These are phyloP conservation scores for Inga leiocalycina DNA, from an alignment of 306 rosid species.

Conservation along the genomic window DNA sequence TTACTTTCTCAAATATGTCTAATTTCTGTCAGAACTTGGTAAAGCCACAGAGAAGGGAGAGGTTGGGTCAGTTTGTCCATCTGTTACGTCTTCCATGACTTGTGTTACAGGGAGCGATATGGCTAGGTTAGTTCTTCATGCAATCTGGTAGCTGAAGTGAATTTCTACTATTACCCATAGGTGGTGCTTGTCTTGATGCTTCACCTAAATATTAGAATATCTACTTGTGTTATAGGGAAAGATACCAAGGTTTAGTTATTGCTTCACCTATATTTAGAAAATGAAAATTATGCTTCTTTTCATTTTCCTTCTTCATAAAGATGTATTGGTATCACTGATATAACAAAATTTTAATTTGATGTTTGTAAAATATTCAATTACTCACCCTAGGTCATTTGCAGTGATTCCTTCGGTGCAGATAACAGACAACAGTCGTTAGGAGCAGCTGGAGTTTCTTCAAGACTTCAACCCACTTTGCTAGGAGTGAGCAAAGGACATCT, in stretches of 20 bases:
- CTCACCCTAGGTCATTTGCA: slow-evolving; percentile 45
- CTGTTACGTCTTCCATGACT: slow-evolving; percentile 38
- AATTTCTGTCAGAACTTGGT: slow-evolving; percentile 55
- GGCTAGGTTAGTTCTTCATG: slow-evolving; percentile 44
- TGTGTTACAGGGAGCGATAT: slow-evolving; percentile 31
- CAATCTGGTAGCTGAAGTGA: slow-evolving; percentile 27
- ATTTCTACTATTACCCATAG: slow-evolving; percentile 17
- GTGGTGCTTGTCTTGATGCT: not conserved
- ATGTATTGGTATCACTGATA: not conserved
- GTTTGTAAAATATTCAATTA: slow-evolving; percentile 9
- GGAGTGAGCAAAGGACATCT: slow-evolving; percentile 49
- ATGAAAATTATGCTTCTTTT: slow-evolving; percentile 19
- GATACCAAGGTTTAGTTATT: slow-evolving; percentile 9
- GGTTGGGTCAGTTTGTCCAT: slow-evolving; percentile 42
- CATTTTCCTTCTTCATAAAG: slow-evolving; percentile 7
- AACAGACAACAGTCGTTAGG: slow-evolving; percentile 43
- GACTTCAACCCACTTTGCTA: slow-evolving; percentile 37
- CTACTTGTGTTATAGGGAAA: not conserved
- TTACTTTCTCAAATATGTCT: slow-evolving; percentile 45
- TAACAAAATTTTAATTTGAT: slow-evolving; percentile 15
- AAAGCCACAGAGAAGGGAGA: slow-evolving; percentile 48
- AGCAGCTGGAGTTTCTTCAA: slow-evolving; percentile 42
- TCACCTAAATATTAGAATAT: slow-evolving; percentile 7
- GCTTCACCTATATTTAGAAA: slow-evolving; percentile 13
- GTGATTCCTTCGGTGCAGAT: slow-evolving; percentile 51